Evolutionary conservation across 805 yeast genomes (phyloP).

Genomic region (Henningerozyma blattae): DNA sequence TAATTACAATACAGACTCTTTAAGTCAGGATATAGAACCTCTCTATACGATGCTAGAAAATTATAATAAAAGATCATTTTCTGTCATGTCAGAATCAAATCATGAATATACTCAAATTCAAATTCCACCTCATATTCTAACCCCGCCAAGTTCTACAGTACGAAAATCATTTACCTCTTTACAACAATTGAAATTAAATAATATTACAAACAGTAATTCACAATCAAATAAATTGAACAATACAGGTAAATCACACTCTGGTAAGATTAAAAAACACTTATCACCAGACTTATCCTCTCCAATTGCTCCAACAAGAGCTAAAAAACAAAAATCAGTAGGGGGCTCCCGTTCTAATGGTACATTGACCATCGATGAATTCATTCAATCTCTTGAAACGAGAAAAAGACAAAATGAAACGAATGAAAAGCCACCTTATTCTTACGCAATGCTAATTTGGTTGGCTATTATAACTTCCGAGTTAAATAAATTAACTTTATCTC

Average conservation of each 20-base stretch:
- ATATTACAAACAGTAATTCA: neutral
- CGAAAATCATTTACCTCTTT: slow-evolving; percentile 4
- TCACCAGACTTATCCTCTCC: slow-evolving; percentile 25
- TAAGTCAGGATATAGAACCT: too few species aligned
- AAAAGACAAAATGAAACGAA: slow-evolving; percentile 3
- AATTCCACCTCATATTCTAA: slow-evolving; percentile 7
- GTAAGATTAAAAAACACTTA: slow-evolving; percentile 15
- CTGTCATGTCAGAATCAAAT: too few species aligned
- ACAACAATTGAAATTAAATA: slow-evolving; percentile 1
- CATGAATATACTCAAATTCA: too few species aligned
- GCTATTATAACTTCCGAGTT: slow-evolving; percentile 74
- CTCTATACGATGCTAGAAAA: too few species aligned
- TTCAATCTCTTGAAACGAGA: slow-evolving; percentile 15
- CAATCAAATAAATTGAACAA: neutral
- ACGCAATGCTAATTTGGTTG: slow-evolving; percentile 87
- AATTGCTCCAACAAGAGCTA: slow-evolving; percentile 17
- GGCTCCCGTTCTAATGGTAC: slow-evolving; percentile 21
- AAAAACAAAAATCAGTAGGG: slow-evolving; percentile 17
- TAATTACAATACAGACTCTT: too few species aligned
- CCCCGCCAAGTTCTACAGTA: slow-evolving; percentile 21
- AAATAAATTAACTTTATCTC: slow-evolving; percentile 59
- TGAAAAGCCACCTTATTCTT: slow-evolving; percentile 81
- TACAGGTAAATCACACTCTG: slow-evolving; percentile 5
- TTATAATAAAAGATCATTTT: too few species aligned
- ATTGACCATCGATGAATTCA: slow-evolving; percentile 18